Evolutionary conservation across 805 yeast species (phyloP), one percentile per base, ranked within the genome.

Genomic region (Spathaspora boniae): DNA sequence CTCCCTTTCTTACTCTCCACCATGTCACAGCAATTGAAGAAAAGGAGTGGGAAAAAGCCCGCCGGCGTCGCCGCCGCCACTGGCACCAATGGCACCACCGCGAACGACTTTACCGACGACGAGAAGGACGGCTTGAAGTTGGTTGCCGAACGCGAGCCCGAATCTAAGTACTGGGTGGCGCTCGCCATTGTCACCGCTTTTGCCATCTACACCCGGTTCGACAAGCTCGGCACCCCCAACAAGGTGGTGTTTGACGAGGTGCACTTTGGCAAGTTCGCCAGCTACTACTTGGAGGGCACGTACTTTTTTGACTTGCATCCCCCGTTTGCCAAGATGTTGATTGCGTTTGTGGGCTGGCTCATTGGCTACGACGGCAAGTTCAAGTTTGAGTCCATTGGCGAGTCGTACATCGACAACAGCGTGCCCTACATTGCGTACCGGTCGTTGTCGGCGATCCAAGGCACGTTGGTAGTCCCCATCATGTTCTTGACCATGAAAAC

Each of bases 251-350:
- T 85, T 48, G 95, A 85, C 61, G 94, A 85, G 54, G 93, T 83
- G 15, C 94, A 85, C 58, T 85, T 85, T 51, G 95, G 95, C 24
- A 84, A 84, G 51, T 84, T 84, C 57, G 91, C 91, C 6, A 76
- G 87, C 2, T 82, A 84, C 61, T 91, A 91, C 60, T 64, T 91
- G 41, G 85, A 91, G 60, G 74, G 96, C 43, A 83, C 96, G 0
- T 93, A 86, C 60, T 93, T 87, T 60, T 93, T 93, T 53, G 99
- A 93, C 62, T 78, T 93, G 34, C 99, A 93, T 63, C 99, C 99
- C 7, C 99, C 99, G 16, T 86, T 93, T 60, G 98, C 96, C 36
- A 93, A 93, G 59, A 70, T 93, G 57, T 70, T 89, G 47, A 86
- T 91, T 61, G 98, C 98, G 0, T 72, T 80, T 40, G 86, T 82